These are phyloP conservation scores for Marasmius oreades DNA, from an alignment of 1,284 basidiomycete species.

Conservation along the genomic window DNA sequence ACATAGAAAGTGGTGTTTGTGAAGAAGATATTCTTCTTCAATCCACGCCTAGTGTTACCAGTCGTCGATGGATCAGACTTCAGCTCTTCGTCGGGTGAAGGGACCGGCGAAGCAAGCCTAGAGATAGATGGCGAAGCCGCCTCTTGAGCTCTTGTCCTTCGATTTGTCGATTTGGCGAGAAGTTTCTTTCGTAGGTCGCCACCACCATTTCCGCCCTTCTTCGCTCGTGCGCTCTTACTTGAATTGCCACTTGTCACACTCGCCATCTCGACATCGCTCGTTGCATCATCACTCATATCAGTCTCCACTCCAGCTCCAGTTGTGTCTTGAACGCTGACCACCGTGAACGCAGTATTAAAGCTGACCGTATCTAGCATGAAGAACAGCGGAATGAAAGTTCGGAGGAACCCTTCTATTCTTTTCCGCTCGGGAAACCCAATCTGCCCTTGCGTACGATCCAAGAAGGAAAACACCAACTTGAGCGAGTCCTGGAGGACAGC, in stretches of 20 bases:
- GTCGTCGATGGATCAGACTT: constrained; percentile 15
- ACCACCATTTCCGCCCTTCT: constrained; percentile 40
- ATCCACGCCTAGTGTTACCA: constrained; percentile 21
- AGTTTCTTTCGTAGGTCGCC: constrained; percentile 72
- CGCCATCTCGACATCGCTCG: constrained; percentile 48
- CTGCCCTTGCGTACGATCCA: constrained; percentile 83
- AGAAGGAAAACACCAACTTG: constrained; percentile 87
- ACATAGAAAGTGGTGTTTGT: constrained; percentile 89
- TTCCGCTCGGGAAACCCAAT: constrained; percentile 73
- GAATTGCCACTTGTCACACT: constrained; percentile 33
- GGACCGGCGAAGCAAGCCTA: constrained; percentile 47
- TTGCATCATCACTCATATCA: constrained; percentile 51
- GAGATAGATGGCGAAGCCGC: constrained; percentile 37
- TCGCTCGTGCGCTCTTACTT: constrained; percentile 24
- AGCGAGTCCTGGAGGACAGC: constrained; percentile 81
- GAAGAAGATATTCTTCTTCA: constrained; percentile 71
- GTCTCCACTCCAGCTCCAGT: constrained; percentile 41
- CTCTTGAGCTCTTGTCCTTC: constrained; percentile 55
- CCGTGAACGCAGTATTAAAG: constrained; percentile 68
- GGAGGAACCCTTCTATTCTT: constrained; percentile 82
- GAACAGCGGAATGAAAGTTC: constrained; percentile 75
- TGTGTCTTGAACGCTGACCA: constrained; percentile 17
- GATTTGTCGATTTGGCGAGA: constrained; percentile 60
- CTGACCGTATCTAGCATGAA: constrained; percentile 67
- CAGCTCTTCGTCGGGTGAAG: constrained; percentile 45